Evolutionary conservation across 176 grass and related monocot species (phyloP).

Genomic region (Oryza glumipatula): DNA sequence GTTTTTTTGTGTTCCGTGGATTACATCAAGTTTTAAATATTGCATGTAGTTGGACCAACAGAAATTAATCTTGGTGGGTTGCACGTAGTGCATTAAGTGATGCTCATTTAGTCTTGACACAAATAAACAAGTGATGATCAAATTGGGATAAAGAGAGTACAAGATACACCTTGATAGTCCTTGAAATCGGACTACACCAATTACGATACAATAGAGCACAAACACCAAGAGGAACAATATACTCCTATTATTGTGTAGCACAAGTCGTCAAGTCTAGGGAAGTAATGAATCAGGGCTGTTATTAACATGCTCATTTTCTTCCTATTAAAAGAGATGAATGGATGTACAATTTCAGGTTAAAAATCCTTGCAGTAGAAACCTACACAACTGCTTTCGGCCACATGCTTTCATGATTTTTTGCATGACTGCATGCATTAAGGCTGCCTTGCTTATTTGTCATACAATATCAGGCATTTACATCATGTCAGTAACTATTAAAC

Average conservation of each 20-base stretch:
- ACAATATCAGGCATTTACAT: constrained; percentile 32
- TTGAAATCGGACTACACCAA: neutral
- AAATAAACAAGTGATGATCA: no score
- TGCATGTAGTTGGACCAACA: no score
- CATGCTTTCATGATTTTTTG: constrained; percentile 29
- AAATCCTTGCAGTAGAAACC: neutral
- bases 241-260: no score
- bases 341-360: constrained; percentile 8
- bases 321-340: neutral
- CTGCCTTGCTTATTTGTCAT: constrained; percentile 17
- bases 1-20: no score
- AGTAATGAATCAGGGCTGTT: no score
- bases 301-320: no score
- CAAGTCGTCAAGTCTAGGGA: no score
- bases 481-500: constrained; percentile 30
- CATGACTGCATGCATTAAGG: neutral
- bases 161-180: neutral
- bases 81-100: no score
- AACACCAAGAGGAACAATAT: neutral
- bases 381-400: neutral
- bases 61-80: no score
- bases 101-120: no score
- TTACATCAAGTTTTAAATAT: no score
- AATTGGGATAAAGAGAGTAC: neutral
- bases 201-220: neutral